Base-by-base conservation (phyloP, 2,329 filamentous ascomycete genomes). In the Pyrenochaeta sp. region DNA sequence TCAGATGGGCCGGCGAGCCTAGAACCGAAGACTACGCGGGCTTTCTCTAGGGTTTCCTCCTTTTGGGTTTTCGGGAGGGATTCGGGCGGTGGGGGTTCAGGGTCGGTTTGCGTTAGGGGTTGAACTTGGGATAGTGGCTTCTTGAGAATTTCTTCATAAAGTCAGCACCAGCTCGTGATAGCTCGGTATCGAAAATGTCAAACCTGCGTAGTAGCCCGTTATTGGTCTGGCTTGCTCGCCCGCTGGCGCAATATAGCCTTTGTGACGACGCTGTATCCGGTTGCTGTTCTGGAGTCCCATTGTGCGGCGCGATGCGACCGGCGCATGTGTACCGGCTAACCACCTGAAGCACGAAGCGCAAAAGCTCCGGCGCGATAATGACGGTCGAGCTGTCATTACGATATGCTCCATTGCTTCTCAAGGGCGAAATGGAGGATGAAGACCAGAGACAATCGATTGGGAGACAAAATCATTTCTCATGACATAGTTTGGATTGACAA, bases 21-120 rank as follows among this genome's bases (percentile, higher is more conserved):
- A 7, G 91, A 91, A 22, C 93, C 92, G 72, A 99, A 97, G 32
- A 97, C 85, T 69, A 96, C 87, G 44, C 87, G 80, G 52, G 88
- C 86, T 71, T 83, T 85, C 42, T 76, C 81, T 24, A 87, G 82
- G 39, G 82, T 84, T 53, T 86, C 82, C 65, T 87, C 82, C 49
- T 83, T 83, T 19, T 81, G 77, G 2, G 83, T 81, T 52, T 80
- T 80, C 2, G 81, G 79, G 15, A 78, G 69, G 19, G 75, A 68
- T 47, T 78, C 73, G 36, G 72, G 56, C 28, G 76, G 68, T 36
- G 73, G 70, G 10, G 73, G 69, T 22, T 73, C 48, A 5, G 78
- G 71, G 1, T 69, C 61, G 6, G 77, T 72, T 22, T 69, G 62
- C 8, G 77, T 72, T 19, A 72, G 61, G 12, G 77, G 71, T 56